These are phyloP conservation scores for Pilatotrama ljubarskyi DNA, from an alignment of 768 basidiomycete species.

Conservation along the genomic window DNA sequence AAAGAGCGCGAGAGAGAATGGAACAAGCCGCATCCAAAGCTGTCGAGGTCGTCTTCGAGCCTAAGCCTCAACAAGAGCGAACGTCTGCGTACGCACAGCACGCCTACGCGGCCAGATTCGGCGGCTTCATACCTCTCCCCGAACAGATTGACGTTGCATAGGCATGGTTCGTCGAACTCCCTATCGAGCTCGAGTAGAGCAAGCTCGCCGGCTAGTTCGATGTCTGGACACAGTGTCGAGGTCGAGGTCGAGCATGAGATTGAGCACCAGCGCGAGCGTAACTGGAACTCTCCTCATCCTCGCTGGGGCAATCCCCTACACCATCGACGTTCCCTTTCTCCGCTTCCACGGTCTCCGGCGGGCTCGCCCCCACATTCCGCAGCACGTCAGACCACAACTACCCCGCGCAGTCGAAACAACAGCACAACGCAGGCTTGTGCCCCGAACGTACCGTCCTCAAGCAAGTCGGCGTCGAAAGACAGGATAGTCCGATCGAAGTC, in stretches of 20 bases:
- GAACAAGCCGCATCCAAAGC: constrained; percentile 47
- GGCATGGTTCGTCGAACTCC: constrained; percentile 20
- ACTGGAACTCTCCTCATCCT: constrained; percentile 70
- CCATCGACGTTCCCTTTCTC: constrained; percentile 19
- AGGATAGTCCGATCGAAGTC: constrained; percentile 17
- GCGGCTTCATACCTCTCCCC: constrained; percentile 37
- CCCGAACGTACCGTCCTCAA: not conserved
- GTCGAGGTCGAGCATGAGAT: constrained; percentile 32
- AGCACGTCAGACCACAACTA: not conserved
- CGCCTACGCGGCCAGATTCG: constrained; percentile 43
- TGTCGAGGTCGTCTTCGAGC: constrained; percentile 45
- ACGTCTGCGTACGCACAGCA: constrained; percentile 37
- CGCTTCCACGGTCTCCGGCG: constrained; percentile 17
- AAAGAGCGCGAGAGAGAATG: constrained; percentile 54
- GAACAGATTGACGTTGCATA: constrained; percentile 16
- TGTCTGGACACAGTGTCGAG: constrained; percentile 32
- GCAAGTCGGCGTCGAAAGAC: constrained; percentile 7
- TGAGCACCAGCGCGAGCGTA: constrained; percentile 58
- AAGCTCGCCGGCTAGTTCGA: constrained; percentile 44
- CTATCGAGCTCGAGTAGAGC: constrained; percentile 36
- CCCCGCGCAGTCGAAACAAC: constrained; percentile 6
- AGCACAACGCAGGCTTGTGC: constrained; percentile 5
- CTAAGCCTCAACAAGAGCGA: constrained; percentile 33
- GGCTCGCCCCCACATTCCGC: constrained; percentile 13
- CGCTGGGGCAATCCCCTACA: constrained; percentile 41